These are phyloP conservation scores for Saksenaea oblongispora DNA, from an alignment of 371 early-diverging fungal genomes.

Conservation along the genomic window DNA sequence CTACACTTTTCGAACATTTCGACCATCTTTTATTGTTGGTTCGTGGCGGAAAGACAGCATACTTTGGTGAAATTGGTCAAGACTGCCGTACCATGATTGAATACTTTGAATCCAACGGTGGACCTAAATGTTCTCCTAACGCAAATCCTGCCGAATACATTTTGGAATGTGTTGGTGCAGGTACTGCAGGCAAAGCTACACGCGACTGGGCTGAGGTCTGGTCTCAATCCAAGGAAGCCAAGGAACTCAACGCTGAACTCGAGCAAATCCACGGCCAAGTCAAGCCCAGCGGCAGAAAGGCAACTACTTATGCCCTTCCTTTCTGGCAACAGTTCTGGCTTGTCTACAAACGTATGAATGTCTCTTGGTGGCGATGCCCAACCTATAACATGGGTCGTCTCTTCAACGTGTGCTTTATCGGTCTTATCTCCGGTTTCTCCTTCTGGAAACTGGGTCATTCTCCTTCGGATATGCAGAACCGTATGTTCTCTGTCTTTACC, in stretches of 20 bases:
- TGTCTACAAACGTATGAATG: conserved; percentile 66
- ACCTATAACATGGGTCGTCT: conserved; percentile 69
- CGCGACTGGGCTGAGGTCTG: conserved; percentile 68
- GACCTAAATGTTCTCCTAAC: conserved; percentile 54
- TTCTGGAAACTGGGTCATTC: conserved; percentile 65
- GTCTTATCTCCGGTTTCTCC: conserved; percentile 75
- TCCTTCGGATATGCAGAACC: conserved; percentile 67
- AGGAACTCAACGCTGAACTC: conserved; percentile 38
- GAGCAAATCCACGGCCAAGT: conserved; percentile 30
- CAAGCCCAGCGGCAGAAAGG: conserved; percentile 15
- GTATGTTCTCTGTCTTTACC: conserved; percentile 75
- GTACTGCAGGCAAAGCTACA: conserved; percentile 57
- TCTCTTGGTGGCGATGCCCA: conserved; percentile 68
- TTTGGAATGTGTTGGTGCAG: conserved; percentile 66
- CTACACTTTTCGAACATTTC: conserved; percentile 80
- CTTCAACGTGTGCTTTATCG: conserved; percentile 53
- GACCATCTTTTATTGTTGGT: conserved; percentile 79
- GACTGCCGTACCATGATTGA: conserved; percentile 54
- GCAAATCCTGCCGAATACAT: conserved; percentile 78
- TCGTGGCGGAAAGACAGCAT: conserved; percentile 78
- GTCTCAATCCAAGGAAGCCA: conserved; percentile 51
- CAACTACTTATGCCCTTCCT: conserved; percentile 28
- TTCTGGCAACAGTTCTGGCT: conserved; percentile 52
- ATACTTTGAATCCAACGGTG: conserved; percentile 71
- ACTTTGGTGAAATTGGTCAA: conserved; percentile 75